Evolutionary conservation across 352 stramenopile genomes (phyloP).

Genomic region (Saprolegnia parasitica): DNA sequence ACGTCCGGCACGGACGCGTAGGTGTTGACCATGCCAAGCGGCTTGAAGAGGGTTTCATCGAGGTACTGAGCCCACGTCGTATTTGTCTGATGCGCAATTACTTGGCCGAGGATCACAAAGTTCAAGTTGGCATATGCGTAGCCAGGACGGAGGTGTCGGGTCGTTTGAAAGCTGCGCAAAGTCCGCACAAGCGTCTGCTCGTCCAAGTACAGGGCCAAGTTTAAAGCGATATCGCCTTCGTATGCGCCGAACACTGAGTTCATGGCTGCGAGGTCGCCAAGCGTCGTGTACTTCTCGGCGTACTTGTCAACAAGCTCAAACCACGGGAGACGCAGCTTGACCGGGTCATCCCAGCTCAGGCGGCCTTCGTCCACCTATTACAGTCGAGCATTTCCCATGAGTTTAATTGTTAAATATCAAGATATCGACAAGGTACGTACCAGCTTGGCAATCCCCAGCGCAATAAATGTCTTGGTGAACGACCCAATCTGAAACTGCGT

Average conservation of each 20-base stretch:
- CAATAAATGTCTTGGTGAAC: constrained; percentile 60
- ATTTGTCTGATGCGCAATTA: constrained; percentile 48
- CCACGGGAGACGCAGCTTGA: constrained; percentile 50
- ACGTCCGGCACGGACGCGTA: constrained; percentile 38
- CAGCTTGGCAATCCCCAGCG: constrained; percentile 34
- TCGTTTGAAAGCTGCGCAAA: constrained; percentile 39
- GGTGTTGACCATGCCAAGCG: constrained; percentile 54
- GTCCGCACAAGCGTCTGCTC: constrained; percentile 39
- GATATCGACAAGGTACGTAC: constrained; percentile 30
- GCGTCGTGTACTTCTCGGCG: constrained; percentile 44
- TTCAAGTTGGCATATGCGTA: constrained; percentile 63
- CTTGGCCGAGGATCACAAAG: constrained; percentile 54
- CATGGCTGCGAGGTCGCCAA: constrained; percentile 53
- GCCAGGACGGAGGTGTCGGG: constrained; percentile 41
- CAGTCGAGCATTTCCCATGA: neutral
- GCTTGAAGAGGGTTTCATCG: constrained; percentile 44
- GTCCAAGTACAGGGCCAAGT: constrained; percentile 31
- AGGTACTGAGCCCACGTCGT: constrained; percentile 52
- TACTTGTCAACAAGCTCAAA: constrained; percentile 59
- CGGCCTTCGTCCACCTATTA: constrained; percentile 47
- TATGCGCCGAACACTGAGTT: constrained; percentile 47
- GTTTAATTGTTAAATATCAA: neutral
- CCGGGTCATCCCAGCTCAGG: constrained; percentile 45
- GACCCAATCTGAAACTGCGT: constrained; percentile 70
- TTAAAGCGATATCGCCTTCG: neutral